Base-by-base conservation (phyloP, 345 rosid genomes). In the Gossypium herbaceum region DNA sequence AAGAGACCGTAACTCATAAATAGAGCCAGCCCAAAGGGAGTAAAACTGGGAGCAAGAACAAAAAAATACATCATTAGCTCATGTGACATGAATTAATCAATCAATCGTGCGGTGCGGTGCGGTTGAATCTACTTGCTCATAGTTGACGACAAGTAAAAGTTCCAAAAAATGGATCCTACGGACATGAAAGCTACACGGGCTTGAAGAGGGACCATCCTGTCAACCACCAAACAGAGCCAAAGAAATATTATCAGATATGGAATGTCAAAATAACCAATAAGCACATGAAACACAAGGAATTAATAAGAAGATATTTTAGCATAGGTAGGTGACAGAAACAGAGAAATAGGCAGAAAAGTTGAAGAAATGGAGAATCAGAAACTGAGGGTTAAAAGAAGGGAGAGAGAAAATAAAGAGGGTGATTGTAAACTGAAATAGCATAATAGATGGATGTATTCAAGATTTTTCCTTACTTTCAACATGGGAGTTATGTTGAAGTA, bases 121-220 rank as follows among this genome's bases (percentile, higher is more conserved):
- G 41, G 73, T 43, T 61, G 77, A 48, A 81, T 73, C 85, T 88
- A 92, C 80, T 92, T 88, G 94, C 86, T 89, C 92, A 94, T 74
- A 55, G 92, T 88, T 79, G 97, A 85, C 52, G 98, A 94, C 75
- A 94, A 83, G 88, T 76, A 89, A 84, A 88, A 94, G 84, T 94
- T 94, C 97, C 97, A 94, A 83, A 94, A 94, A 82, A 94, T 88
- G 65, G 98, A 92, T 25, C 90, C 93, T 81, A 80, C 80, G 59
- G 95, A 94, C 98, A 94, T 91, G 87, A 92, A 94, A 71, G 95
- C 98, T 50, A 94, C 97, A 19, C 94, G 98, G 50, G 97, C 91
- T 78, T 92, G 97, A 84, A 94, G 97, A 67, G 97, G 97, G 44
- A 92, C 84, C 73, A 88, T 83, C 97, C 98, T 94, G 83, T 81